Evolutionary conservation across 2,329 filamentous ascomycete species (phyloP), one percentile per base, ranked within the genome.

Genomic region (Shiraia sp.): DNA sequence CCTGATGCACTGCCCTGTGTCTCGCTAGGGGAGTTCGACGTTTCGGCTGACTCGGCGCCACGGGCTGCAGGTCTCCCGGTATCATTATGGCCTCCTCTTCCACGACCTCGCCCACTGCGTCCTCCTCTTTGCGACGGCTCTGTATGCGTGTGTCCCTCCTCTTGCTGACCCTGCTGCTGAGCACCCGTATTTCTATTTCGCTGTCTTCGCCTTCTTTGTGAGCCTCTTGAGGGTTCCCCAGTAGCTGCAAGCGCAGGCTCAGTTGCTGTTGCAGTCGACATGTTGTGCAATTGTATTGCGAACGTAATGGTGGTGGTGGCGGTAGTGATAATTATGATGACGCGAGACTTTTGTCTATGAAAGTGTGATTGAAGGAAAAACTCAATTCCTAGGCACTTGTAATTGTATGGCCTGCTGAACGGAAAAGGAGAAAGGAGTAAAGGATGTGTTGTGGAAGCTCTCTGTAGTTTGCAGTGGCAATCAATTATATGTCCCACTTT

Each of bases 371-470:
- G 32, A 33, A 12, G 14, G 40, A 22, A 41, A 40, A 45, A n/a
- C 10, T 32, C 34, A 26, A 33, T 24, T 6, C 35, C 8, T 49
- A 61, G 56, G 61, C 63, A 57, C 57, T 51, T 17, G 35, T 53
- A 59, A 58, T 48, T 63, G 51, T 65, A 45, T 25, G 59, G 57
- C 63, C 57, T 56, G 57, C 15, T 46, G 40, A 66, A 67, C 53
- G 42, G 32, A 32, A 40, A 50, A 42, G 35, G 52, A 40, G 23
- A 47, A 35, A 45, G 31, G 22, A 32, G 28, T 27, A 14, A 28
- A 14, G 13, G 33, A 32, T 23, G 28, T 22, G 29, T 15, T 29
- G 31, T 10, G 13, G 32, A 38, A n/a, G 22, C 14, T 22, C 17
- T 15, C 24, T 15, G 28, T 17, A 10, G 32, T 25, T 17, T 36